Conservation (phyloP, 345 rosid genomes). For the Erysimum cheiranthoides region DNA sequence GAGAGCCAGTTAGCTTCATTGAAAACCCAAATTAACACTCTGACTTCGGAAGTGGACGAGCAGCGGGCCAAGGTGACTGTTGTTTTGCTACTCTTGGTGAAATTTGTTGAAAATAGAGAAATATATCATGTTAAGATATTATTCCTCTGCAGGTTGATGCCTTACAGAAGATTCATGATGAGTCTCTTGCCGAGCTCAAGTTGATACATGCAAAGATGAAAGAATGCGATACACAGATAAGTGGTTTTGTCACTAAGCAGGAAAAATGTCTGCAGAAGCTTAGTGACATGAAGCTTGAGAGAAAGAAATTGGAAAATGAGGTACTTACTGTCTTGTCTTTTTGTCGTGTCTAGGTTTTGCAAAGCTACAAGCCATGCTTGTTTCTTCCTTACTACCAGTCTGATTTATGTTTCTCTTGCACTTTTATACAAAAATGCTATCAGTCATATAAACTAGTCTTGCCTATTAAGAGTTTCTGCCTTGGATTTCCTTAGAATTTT, state of each 20-base stretch:
- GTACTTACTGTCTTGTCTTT: constrained; percentile 46
- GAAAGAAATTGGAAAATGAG: constrained; percentile 97
- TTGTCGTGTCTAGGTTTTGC: constrained; percentile 18
- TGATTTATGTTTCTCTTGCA: constrained; percentile 6
- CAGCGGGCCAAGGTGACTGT: constrained; percentile 71
- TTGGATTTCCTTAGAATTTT: background rate
- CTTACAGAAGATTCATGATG: constrained; percentile 58
- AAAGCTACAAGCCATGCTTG: constrained; percentile 6
- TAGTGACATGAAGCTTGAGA: constrained; percentile 78
- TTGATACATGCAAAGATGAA: constrained; percentile 75
- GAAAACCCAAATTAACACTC: constrained; percentile 62
- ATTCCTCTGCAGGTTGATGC: constrained; percentile 66
- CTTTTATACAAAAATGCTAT: background rate
- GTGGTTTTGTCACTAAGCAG: constrained; percentile 69
- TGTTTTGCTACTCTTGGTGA: constrained; percentile 16
- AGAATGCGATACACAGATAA: constrained; percentile 91
- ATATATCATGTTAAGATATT: constrained; percentile 30
- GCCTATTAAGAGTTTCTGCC: background rate
- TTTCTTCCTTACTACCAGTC: background rate
- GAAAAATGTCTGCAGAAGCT: constrained; percentile 73
- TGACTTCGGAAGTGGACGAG: constrained; percentile 69
- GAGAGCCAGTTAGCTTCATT: constrained; percentile 76
- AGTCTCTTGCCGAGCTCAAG: constrained; percentile 73
- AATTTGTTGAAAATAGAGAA: background rate
- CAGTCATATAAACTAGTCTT: background rate